Evolutionary conservation across 495 filamentous ascomycete genomes (phyloP), one percentile per base, ranked within the genome.

Genomic region (Xylaria scruposa): DNA sequence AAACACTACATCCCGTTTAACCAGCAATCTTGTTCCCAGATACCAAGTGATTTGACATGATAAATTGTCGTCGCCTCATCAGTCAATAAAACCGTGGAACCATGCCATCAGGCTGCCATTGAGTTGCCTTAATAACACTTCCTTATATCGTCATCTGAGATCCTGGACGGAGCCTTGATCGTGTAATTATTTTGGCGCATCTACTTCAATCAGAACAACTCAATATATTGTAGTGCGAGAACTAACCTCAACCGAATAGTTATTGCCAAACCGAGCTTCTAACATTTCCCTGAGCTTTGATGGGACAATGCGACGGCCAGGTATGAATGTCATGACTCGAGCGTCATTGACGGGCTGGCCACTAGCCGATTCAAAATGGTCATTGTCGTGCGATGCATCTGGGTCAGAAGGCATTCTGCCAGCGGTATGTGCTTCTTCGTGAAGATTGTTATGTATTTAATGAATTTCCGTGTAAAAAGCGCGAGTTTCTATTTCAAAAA

Each of bases 291-390:
- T 40, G 0, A 64, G 26, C 40, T 47, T 64, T 4, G 24, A 46
- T 4, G 61, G 61, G 42, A 47, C 10, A 21, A 64, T 64, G 61
- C 61, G 31, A 3, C 61, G 61, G 13, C 61, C 61, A 15, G 61
- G 61, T 64, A 64, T 24, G 21, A 9, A 17, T 6, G 60, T 63
- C 0, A 29, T 46, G n/a, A 10, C 2, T 24, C 1, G 46, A 6
- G 46, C 46, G 42, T 21, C 0, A 19, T 49, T n/a, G 2, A 47
- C 1, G 40, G 40, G 42, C 42, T 4, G 19, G 46, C 17, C n/a
- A 5, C 19, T 49, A 4, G 42, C 46, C 19, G 46, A 21, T 19
- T 46, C 42, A 49, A 19, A 49, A 1, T 49, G 42, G 42, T 4
- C 15, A 46, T 15, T 46, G 3, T 17, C 7, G 17, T 17, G 46